Conservation (phyloP, 495 filamentous ascomycete genomes). For the Penicillium cinerascens region DNA sequence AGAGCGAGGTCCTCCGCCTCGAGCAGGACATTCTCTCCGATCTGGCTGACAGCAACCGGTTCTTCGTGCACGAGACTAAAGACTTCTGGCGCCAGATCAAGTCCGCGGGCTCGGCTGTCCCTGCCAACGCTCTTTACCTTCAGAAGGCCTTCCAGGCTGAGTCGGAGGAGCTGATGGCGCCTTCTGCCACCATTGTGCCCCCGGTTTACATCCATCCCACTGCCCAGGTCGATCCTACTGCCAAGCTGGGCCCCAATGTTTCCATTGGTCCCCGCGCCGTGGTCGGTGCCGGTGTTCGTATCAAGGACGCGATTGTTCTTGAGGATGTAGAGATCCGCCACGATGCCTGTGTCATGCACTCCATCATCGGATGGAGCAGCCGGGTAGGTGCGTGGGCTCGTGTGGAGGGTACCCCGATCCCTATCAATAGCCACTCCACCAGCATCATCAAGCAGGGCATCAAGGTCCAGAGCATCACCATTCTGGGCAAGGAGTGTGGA, state of each 20-base stretch:
- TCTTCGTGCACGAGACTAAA: slow-evolving; percentile 98
- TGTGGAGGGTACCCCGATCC: slow-evolving; percentile 93
- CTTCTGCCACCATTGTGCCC: slow-evolving; percentile 85
- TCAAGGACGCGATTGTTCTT: slow-evolving; percentile 95
- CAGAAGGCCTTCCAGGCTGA: slow-evolving; percentile 87
- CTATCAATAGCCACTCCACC: slow-evolving; percentile 83
- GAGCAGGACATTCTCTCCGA: slow-evolving; percentile 98
- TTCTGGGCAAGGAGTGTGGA: slow-evolving; percentile 92
- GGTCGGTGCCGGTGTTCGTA: slow-evolving; percentile 81
- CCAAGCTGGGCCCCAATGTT: slow-evolving; percentile 96
- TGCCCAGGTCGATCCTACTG: slow-evolving; percentile 88
- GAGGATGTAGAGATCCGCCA: slow-evolving; percentile 97
- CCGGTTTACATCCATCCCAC: slow-evolving; percentile 97
- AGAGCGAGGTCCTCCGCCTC: slow-evolving; percentile 86
- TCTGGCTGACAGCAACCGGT: slow-evolving; percentile 94
- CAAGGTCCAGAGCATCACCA: slow-evolving; percentile 98
- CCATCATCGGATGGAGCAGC: slow-evolving; percentile 96
- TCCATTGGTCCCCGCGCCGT: slow-evolving; percentile 83
- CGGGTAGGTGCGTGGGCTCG: slow-evolving; percentile 95
- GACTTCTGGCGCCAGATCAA: slow-evolving; percentile 99
- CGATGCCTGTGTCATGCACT: slow-evolving; percentile 92
- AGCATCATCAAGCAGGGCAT: slow-evolving; percentile 95
- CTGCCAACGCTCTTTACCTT: slow-evolving; percentile 95
- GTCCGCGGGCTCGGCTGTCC: slow-evolving; percentile 95
- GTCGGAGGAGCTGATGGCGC: slow-evolving; percentile 75